A percentile compares a stretch with the other conserved stretches of the same genome.
These are phyloP conservation scores for Sporothrix globosa DNA, from an alignment of 2,329 filamentous ascomycete species.

Conservation along the genomic window DNA sequence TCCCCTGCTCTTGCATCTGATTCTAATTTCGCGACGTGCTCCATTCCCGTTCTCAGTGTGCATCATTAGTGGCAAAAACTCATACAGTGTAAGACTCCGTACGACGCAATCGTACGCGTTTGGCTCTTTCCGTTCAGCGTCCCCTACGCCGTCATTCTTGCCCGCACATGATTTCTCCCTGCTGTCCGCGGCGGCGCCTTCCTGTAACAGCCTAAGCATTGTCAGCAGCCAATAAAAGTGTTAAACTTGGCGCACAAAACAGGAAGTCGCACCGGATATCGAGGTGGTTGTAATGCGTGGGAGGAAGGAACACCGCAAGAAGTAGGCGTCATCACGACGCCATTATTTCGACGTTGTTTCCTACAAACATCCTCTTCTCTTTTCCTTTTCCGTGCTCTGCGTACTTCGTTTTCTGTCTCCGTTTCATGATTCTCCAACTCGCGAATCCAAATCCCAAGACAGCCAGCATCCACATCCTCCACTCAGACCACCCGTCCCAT, in stretches of 20 bases:
- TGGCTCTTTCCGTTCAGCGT: slow-evolving; percentile 10
- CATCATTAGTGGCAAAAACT: too few species aligned
- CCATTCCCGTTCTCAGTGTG: too few species aligned
- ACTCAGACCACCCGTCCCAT: slow-evolving; percentile 13
- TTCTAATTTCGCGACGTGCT: slow-evolving; percentile 6
- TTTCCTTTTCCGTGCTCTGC: neutral
- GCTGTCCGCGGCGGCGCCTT: slow-evolving; percentile 10
- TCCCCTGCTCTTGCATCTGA: slow-evolving; percentile 20
- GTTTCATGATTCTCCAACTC: neutral
- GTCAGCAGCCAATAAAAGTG: slow-evolving; percentile 17
- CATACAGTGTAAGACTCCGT: too few species aligned
- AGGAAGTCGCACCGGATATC: neutral
- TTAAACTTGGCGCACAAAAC: neutral
- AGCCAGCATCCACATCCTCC: slow-evolving; percentile 6
- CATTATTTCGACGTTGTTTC: neutral
- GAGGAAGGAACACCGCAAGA: neutral
- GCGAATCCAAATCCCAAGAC: neutral
- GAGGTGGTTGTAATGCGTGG: neutral
- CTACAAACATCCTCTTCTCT: neutral
- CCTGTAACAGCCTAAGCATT: neutral
- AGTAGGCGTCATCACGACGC: neutral
- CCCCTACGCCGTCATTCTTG: slow-evolving; percentile 12
- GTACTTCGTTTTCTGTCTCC: too few species aligned
- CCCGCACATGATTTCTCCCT: neutral
- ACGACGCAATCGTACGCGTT: neutral